These are phyloP conservation scores for Alternaria brassicicola DNA, from an alignment of 2,329 filamentous ascomycete species.

Conservation along the genomic window DNA sequence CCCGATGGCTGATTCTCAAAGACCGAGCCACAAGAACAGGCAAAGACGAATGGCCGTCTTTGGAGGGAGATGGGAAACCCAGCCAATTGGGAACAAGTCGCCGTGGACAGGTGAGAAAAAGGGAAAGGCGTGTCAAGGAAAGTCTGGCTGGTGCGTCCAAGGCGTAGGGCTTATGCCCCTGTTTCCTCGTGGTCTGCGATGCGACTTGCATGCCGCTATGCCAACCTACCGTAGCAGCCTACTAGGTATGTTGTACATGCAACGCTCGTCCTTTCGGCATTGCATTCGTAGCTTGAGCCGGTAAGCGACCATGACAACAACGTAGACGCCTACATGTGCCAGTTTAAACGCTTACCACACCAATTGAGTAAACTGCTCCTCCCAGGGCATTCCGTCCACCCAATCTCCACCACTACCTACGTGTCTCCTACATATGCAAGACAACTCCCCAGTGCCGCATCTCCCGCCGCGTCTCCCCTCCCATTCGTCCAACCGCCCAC, in stretches of 20 bases:
- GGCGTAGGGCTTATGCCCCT: constrained; percentile 5
- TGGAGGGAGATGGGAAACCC: constrained; percentile 1
- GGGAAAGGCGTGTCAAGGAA: background rate
- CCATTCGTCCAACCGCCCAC: constrained; percentile 14
- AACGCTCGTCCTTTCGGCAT: background rate
- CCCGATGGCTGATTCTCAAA: background rate
- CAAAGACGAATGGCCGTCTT: background rate
- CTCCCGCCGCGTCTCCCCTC: constrained; percentile 5
- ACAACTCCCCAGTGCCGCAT: constrained; percentile 14
- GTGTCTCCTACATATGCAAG: constrained; percentile 18
- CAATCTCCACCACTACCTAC: constrained; percentile 14
- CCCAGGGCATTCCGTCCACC: background rate
- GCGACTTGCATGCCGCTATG: constrained; percentile 11
- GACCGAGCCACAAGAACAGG: background rate
- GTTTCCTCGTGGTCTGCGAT: constrained; percentile 8
- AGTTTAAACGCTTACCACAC: background rate
- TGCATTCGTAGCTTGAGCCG: background rate
- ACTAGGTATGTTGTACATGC: background rate
- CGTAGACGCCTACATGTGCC: background rate
- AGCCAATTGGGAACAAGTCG: background rate
- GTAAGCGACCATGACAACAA: background rate
- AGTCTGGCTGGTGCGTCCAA: constrained; percentile 12
- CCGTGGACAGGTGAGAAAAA: constrained; percentile 8
- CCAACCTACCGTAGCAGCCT: background rate
- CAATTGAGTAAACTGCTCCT: background rate